A percentile compares a stretch with the other conserved stretches of the same genome.
Conservation (phyloP, 202 grass and related monocot species). For the Dendrocalamus latiflorus region DNA sequence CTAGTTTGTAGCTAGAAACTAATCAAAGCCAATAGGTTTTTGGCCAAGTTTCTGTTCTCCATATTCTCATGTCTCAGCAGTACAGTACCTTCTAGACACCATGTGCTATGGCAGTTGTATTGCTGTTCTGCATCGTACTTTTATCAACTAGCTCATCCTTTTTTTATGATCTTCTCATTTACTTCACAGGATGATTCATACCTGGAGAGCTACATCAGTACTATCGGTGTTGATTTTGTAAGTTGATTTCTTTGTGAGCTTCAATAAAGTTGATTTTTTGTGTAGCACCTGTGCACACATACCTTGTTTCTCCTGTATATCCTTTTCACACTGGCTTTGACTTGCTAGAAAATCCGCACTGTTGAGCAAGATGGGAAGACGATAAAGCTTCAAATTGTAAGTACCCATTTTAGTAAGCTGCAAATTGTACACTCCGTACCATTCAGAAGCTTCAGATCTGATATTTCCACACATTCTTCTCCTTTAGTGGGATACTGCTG, state of each 20-base stretch:
- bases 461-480: slow-evolving; percentile 13
- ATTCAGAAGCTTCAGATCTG: slow-evolving; percentile 3
- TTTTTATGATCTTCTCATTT: slow-evolving; percentile 18
- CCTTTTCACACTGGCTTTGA: neutral
- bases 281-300: neutral
- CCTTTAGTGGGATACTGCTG: slow-evolving; percentile 80
- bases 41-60: neutral
- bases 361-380: slow-evolving; percentile 79
- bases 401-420: neutral
- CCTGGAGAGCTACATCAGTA: slow-evolving; percentile 98
- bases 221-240: slow-evolving; percentile 98
- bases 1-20: neutral
- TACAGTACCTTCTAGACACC: neutral
- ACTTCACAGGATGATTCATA: slow-evolving; percentile 82
- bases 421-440: neutral
- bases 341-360: slow-evolving; percentile 63
- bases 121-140: neutral
- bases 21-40: neutral
- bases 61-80: neutral
- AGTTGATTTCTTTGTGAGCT: slow-evolving; percentile 33
- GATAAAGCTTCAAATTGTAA: slow-evolving; percentile 73
- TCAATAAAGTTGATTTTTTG: neutral
- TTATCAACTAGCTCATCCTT: neutral
- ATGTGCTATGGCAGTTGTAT: neutral
- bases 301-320: neutral